Evolutionary conservation across 2,329 filamentous ascomycete species (phyloP).

Genomic region (Eurotiales sp.): DNA sequence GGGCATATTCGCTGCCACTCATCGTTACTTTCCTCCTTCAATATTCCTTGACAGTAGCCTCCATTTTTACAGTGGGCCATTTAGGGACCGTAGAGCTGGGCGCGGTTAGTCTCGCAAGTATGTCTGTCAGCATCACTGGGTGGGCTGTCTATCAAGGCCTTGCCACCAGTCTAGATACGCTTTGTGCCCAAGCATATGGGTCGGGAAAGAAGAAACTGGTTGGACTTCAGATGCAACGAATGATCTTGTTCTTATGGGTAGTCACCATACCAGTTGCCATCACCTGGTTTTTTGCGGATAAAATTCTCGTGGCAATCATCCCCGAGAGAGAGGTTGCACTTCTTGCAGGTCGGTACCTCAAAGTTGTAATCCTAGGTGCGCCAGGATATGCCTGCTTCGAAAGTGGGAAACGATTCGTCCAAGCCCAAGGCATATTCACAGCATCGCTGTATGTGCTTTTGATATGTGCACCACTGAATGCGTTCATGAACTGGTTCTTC

Average conservation of each 20-base stretch:
- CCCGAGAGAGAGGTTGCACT: slow-evolving; percentile 67
- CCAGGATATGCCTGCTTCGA: slow-evolving; percentile 76
- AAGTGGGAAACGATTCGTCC: slow-evolving; percentile 77
- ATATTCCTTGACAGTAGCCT: slow-evolving; percentile 78
- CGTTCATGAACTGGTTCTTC: slow-evolving; percentile 73
- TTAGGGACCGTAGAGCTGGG: slow-evolving; percentile 68
- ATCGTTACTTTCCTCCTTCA: slow-evolving; percentile 73
- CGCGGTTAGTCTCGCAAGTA: slow-evolving; percentile 65
- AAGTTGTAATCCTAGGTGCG: slow-evolving; percentile 64
- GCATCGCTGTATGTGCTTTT: slow-evolving; percentile 80
- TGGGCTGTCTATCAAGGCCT: slow-evolving; percentile 79
- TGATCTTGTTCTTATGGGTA: slow-evolving; percentile 71
- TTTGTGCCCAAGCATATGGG: slow-evolving; percentile 91
- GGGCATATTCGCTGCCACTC: slow-evolving; percentile 66
- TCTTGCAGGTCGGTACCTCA: slow-evolving; percentile 70
- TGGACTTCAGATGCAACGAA: slow-evolving; percentile 75
- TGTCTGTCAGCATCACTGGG: slow-evolving; percentile 77
- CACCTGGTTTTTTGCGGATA: slow-evolving; percentile 66
- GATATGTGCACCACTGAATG: slow-evolving; percentile 77
- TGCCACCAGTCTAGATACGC: slow-evolving; percentile 83
- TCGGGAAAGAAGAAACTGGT: slow-evolving; percentile 87
- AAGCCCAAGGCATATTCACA: slow-evolving; percentile 82
- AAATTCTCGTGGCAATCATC: slow-evolving; percentile 63
- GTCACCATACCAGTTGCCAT: slow-evolving; percentile 69
- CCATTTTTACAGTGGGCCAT: slow-evolving; percentile 73